Evolutionary conservation across 306 rosid species (phyloP), one percentile per base, ranked within the genome.

Genomic region (Ammopiptanthus mongolicus): DNA sequence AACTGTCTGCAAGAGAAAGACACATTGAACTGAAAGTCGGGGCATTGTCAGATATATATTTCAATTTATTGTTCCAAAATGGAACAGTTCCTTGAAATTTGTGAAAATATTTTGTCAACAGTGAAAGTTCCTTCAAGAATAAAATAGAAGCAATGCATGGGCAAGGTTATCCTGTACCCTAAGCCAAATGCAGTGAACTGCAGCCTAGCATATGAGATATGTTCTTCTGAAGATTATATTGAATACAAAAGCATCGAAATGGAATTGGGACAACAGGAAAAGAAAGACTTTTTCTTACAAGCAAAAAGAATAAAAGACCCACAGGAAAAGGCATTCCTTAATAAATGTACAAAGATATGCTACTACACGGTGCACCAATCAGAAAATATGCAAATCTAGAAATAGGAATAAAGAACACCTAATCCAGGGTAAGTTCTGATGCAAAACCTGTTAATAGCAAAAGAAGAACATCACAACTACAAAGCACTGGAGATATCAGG

Each of bases 401-500:
- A 23, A 79, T 5, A 63, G 39, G 57, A 36, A 68, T n/a, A n/a
- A n/a, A n/a, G n/a, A n/a, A n/a, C n/a, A n/a, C n/a, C n/a, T n/a
- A n/a, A n/a, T n/a, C n/a, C n/a, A n/a, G n/a, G n/a, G n/a, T n/a
- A n/a, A n/a, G n/a, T n/a, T n/a, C n/a, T n/a, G n/a, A n/a, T 48
- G 28, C 41, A 52, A 68, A 66, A 90, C 99, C 99, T 89, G 99
- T 88, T 73, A 96, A 77, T 21, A 89, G 75, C 79, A 96, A 73
- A 68, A 96, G 93, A 65, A 89, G 83, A 64, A 90, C 98, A 81
- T 88, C 89, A 42, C 96, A 92, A 67, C 97, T 92, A 74, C 97
- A 92, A 31, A 96, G 97, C 82, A 90, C 72, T 0, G 90, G 96
- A 18, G 88, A 80, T 60, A 86, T 74, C 41, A 79, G 73, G 77